Evolutionary conservation across 2,329 filamentous ascomycete genomes (phyloP), one percentile per base, ranked within the genome.

Genomic region (Tolypocladium tropicale): DNA sequence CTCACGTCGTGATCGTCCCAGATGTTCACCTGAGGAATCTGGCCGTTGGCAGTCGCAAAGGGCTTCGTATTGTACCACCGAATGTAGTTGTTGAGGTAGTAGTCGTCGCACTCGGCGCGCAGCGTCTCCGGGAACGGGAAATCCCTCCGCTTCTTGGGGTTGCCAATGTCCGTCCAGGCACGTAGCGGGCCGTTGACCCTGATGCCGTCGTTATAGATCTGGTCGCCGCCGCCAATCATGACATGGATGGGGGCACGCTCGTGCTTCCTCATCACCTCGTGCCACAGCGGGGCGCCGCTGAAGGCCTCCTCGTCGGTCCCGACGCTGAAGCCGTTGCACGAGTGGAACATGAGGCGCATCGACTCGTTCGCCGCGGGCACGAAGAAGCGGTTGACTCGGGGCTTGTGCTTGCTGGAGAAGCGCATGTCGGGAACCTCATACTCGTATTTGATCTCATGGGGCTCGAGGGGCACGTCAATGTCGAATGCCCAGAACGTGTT

Each of bases 321-420:
- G 41, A 94, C 80, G 62, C 89, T 93, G 75, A 99, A 99, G 18
- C 94, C 95, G 70, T 99, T 99, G 75, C 94, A 96, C 56, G 90
- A 96, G 75, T 96, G 89, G 73, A 96, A 99, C 90, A 97, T 95
- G 67, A 96, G 89, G 68, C 95, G 90, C 93, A 99, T 97, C 5
- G 89, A 89, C 71, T 96, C 86, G 49, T 84, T 82, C 57, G 79
- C 78, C 14, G 89, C 90, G 14, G 94, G 93, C 5, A 97, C 83
- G 78, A 88, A 95, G 72, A 99, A 99, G 53, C 62, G 82, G 74
- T 79, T 95, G 75, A 69, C 72, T 57, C 74, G 76, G 7, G 78
- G 76, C 67, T 83, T 82, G 60, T 76, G 77, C 41, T 76, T 72
- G 61, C 80, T 80, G 54, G 77, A 74, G 65, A 85, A 86, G 52